A percentile compares a stretch with the other conserved stretches of the same genome.
phyloP scores from a whole-genome alignment of 2,329 filamentous ascomycete genomes.

The Trichoderma harzianum region DNA sequence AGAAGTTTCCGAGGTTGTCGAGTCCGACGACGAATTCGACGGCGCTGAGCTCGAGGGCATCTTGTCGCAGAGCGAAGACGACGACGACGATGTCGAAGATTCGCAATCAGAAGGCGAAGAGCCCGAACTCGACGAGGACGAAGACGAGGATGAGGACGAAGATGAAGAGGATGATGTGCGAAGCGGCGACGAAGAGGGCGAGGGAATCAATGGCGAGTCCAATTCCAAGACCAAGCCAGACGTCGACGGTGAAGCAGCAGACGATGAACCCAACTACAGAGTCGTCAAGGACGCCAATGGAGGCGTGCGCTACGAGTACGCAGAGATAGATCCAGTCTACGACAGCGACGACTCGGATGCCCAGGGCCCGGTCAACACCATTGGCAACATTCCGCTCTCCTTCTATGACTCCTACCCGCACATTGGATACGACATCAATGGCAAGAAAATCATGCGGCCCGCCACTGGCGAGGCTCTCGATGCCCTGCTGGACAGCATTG shows the following conservation, averaged over 20 bases:
- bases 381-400: conserved; percentile 87
- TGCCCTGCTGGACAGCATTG: conserved; percentile 91
- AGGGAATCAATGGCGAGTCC: not conserved
- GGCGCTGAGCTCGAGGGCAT: conserved; percentile 53
- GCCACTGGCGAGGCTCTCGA: conserved; percentile 92
- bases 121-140: conserved; percentile 40
- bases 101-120: conserved; percentile 23
- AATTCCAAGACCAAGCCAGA: not conserved
- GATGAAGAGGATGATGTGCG: conserved; percentile 21
- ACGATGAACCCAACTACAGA: conserved; percentile 33
- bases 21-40: conserved; percentile 58
- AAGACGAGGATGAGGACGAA: conserved; percentile 34
- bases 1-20: conserved; percentile 53
- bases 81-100: conserved; percentile 24
- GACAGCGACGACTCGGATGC: conserved; percentile 93
- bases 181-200: not conserved
- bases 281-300: conserved; percentile 82
- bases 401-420: conserved; percentile 98
- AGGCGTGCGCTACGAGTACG: conserved; percentile 84
- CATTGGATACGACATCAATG: conserved; percentile 98
- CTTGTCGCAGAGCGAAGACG: conserved; percentile 49
- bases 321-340: conserved; percentile 90
- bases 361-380: conserved; percentile 78
- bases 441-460: conserved; percentile 94
- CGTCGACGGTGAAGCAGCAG: not conserved